These are phyloP conservation scores for Yamadazyma triangularis DNA, from an alignment of 1,139 yeast species.

Conservation along the genomic window DNA sequence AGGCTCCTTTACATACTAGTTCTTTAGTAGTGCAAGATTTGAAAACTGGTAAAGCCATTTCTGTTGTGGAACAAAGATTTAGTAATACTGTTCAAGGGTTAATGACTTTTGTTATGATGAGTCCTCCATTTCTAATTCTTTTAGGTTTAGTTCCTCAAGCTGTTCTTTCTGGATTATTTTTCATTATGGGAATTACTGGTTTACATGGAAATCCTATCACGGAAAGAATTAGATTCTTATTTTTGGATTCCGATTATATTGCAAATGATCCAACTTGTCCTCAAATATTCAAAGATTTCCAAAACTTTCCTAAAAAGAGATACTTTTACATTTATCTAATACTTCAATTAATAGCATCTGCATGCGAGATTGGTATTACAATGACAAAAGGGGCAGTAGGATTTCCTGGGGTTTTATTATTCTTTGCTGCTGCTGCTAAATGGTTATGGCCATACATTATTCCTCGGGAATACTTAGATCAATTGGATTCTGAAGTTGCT, in stretches of 20 bases:
- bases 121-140: constrained; percentile 77
- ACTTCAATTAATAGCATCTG: constrained; percentile 64
- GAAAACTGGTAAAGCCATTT: constrained; percentile 35
- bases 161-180: constrained; percentile 85
- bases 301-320: constrained; percentile 34
- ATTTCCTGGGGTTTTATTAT: constrained; percentile 74
- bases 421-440: constrained; percentile 56
- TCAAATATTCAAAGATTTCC: constrained; percentile 29
- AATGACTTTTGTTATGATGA: constrained; percentile 81
- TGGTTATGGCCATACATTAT: constrained; percentile 68
- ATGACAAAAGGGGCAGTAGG: constrained; percentile 91
- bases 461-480: constrained; percentile 52
- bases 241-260: constrained; percentile 53
- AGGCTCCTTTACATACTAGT: constrained; percentile 89
- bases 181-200: constrained; percentile 88
- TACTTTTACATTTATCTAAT: constrained; percentile 53
- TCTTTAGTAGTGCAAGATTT: constrained; percentile 63
- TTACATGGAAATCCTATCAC: constrained; percentile 64
- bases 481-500: constrained; percentile 73
- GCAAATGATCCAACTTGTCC: constrained; percentile 34
- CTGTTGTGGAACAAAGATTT: constrained; percentile 85
- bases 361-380: constrained; percentile 80
- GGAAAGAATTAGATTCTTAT: constrained; percentile 56
- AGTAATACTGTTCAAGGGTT: constrained; percentile 84
- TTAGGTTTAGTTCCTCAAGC: constrained; percentile 91